phyloP scores from a whole-genome alignment of 2,329 filamentous ascomycete species.

The Ophiostoma populinum region DNA sequence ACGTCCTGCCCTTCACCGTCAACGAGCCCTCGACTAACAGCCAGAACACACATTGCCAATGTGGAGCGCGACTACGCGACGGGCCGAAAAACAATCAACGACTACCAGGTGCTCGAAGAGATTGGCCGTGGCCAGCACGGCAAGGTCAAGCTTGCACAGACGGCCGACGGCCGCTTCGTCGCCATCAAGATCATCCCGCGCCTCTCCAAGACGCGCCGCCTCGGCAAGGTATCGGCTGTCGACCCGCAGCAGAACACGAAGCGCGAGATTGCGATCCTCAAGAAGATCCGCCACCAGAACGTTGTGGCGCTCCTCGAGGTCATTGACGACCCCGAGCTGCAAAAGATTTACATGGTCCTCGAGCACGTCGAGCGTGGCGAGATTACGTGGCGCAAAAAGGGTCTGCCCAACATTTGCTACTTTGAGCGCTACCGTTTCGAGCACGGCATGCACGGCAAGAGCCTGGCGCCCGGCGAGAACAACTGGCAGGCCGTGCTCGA shows the following conservation, averaged over 20 bases:
- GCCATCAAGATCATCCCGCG: conserved; percentile 98
- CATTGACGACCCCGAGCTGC: conserved; percentile 87
- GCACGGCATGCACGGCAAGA: conserved; percentile 45
- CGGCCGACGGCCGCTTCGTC: conserved; percentile 59
- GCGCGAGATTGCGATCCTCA: conserved; percentile 91
- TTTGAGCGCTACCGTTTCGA: conserved; percentile 72
- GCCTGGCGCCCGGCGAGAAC: conserved; percentile 41
- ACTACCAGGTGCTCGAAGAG: conserved; percentile 94
- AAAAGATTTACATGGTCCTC: conserved; percentile 96
- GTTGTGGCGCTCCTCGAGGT: conserved; percentile 91
- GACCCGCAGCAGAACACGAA: conserved; percentile 67
- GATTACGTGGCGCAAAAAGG: conserved; percentile 84
- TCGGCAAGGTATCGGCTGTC: conserved; percentile 61
- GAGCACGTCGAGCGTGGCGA: conserved; percentile 92
- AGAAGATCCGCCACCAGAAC: conserved; percentile 95
- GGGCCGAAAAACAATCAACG: conserved; percentile 90
- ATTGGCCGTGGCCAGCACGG: conserved; percentile 91
- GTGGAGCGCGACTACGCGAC: conserved; percentile 80
- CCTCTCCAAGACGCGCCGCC: conserved; percentile 78
- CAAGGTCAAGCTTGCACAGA: conserved; percentile 85
- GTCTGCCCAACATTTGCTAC: conserved; percentile 62
- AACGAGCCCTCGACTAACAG: not conserved
- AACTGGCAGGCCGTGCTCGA: conserved; percentile 41
- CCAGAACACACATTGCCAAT: conserved; percentile 71
- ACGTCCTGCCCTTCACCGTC: conserved; percentile 21